Base-by-base conservation (phyloP, 495 filamentous ascomycete species). In the Aspergillus sclerotioniger region DNA sequence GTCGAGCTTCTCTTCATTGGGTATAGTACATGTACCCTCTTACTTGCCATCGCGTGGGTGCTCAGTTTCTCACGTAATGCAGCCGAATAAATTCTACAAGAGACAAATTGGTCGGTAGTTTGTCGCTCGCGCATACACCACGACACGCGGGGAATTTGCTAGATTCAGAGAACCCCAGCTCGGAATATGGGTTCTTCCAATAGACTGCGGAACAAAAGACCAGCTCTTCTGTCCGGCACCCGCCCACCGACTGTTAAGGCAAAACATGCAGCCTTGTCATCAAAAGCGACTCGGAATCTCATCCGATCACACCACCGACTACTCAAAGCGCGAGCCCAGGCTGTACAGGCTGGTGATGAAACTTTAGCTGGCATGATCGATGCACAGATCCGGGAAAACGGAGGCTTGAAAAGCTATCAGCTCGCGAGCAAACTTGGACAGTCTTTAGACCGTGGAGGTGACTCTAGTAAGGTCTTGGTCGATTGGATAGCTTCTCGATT, bases 351-450 rank as follows among this genome's bases (percentile, higher is more conserved):
- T 46, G 84, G 87, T 25, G 88, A 97, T 66, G 67, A 72, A 37
- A 70, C 68, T 10, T 71, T 73, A 35, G 86, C 83, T 44, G 68
- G 73, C 41, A 73, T 73, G 2, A 78, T 94, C 31, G 77, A 86
- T 37, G 74, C 80, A 1, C 71, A 82, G 58, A 89, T 92, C 56
- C 75, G 81, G 47, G 73, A 73, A 45, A 78, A 89, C 43, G 94
- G 95, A 20, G 95, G 95, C 0, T 73, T 99, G 31, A 76, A 87
- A 59, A 82, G 77, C 31, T 99, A 99, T 65, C 94, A 99, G 68
- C 78, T 83, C 55, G 94, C 94, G 41, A 98, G 94, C 74, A 87
- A 91, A 44, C 80, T 87, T 51, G 94, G 94, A 2, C 94, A 99
- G 69, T 86, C 88, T 13, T 78, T 81, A 50, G 84, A 90, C 33